Conservation (phyloP, 371 early-diverging fungal genomes). For the Dipsacomyces acuminosporus region DNA sequence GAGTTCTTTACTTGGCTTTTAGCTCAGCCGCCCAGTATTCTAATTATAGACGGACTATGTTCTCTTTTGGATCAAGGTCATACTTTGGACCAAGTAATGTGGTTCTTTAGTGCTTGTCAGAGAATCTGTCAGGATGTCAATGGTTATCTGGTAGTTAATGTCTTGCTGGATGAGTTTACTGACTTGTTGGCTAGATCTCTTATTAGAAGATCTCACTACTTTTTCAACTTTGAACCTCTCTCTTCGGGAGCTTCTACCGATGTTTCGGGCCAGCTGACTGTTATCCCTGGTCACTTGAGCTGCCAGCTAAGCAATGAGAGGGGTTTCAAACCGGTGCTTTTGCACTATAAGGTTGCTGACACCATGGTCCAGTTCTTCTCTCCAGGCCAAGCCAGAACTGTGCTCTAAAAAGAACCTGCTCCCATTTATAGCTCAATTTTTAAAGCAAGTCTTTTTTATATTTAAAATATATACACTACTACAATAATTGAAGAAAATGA, state of each 20-base stretch:
- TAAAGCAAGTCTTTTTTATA: too few relatives aligned
- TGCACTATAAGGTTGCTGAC: constrained; percentile 33
- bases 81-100: background rate
- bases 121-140: constrained; percentile 9
- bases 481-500: background rate
- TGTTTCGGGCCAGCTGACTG: constrained; percentile 41
- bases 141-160: constrained; percentile 12
- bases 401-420: too few relatives aligned
- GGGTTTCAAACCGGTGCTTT: constrained; percentile 24
- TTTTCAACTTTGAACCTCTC: constrained; percentile 23
- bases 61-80: constrained; percentile 20
- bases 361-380: constrained; percentile 37
- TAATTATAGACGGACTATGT: constrained; percentile 30
- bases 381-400: constrained; percentile 37
- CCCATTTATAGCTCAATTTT: too few relatives aligned
- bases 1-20: constrained; percentile 19
- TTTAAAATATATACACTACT: background rate
- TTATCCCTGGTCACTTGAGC: constrained; percentile 25
- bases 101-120: constrained; percentile 19
- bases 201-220: constrained; percentile 20
- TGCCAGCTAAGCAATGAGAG: constrained; percentile 13
- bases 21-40: constrained; percentile 2
- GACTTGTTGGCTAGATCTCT: constrained; percentile 14
- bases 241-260: constrained; percentile 29
- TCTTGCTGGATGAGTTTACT: constrained; percentile 29